Percentiles rank a stretch among this genome's conserved stretches.
Evolutionary conservation across 768 basidiomycete genomes (phyloP).

Genomic region (Chalciporus sphaerocephalus): DNA sequence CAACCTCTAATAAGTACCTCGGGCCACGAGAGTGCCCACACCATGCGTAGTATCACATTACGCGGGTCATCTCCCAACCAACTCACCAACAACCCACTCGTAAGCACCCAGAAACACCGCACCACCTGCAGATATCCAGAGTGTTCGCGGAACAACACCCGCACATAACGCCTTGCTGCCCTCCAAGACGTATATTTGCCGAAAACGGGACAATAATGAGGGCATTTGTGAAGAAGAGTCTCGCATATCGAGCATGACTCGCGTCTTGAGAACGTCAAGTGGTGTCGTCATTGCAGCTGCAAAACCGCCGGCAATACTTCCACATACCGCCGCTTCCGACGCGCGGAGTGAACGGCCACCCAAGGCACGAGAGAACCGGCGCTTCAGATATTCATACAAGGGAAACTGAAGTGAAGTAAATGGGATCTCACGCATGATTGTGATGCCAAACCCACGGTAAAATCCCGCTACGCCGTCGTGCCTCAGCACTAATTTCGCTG

Average conservation of each 20-base stretch:
- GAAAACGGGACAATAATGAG: slow-evolving; percentile 52
- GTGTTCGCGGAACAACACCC: slow-evolving; percentile 84
- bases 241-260: slow-evolving; percentile 90
- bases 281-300: slow-evolving; percentile 92
- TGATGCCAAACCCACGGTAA: slow-evolving; percentile 83
- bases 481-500: slow-evolving; percentile 51
- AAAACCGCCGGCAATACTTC: slow-evolving; percentile 84
- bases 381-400: slow-evolving; percentile 85
- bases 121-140: slow-evolving; percentile 96
- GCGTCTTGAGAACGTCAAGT: slow-evolving; percentile 92
- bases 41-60: neutral
- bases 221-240: slow-evolving; percentile 47
- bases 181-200: slow-evolving; percentile 65
- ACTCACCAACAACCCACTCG: slow-evolving; percentile 65
- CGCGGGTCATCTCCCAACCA: slow-evolving; percentile 31
- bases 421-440: slow-evolving; percentile 82
- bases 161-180: slow-evolving; percentile 75
- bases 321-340: slow-evolving; percentile 82
- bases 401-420: slow-evolving; percentile 97
- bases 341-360: slow-evolving; percentile 56
- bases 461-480: slow-evolving; percentile 73
- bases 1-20: neutral
- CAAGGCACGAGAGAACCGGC: slow-evolving; percentile 51
- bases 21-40: neutral
- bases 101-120: slow-evolving; percentile 98